Percentiles rank a stretch among this genome's conserved stretches.
Conservation (phyloP, 805 yeast genomes). For the Kazachstania taianensis region DNA sequence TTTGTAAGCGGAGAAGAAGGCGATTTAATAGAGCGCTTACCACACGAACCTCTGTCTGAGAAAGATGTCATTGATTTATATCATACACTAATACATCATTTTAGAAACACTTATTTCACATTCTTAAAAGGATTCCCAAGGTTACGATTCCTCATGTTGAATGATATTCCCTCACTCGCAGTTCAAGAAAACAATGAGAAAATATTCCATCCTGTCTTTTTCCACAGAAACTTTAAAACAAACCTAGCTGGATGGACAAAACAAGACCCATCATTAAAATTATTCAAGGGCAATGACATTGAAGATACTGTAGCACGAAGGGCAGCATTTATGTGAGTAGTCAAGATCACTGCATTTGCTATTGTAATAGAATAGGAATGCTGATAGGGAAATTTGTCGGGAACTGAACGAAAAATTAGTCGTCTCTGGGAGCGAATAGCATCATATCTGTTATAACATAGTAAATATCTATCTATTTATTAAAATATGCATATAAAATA, state of each 20-base stretch:
- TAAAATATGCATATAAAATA: not conserved
- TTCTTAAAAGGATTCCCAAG: constrained; percentile 28
- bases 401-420: no score
- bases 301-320: constrained; percentile 15
- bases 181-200: constrained; percentile 21
- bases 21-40: constrained; percentile 11
- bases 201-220: constrained; percentile 31
- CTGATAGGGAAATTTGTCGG: no score
- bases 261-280: constrained; percentile 7
- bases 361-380: no score
- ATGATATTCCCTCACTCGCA: constrained; percentile 31
- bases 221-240: constrained; percentile 25
- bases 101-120: constrained; percentile 28
- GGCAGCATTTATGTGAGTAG: constrained; percentile 12
- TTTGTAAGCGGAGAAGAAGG: no score
- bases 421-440: no score
- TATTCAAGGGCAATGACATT: constrained; percentile 7
- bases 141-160: constrained; percentile 31
- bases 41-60: constrained; percentile 24
- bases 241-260: constrained; percentile 27
- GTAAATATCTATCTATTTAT: not conserved
- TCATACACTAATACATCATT: constrained; percentile 32
- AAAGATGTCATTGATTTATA: constrained; percentile 29
- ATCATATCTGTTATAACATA: no score
- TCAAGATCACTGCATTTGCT: no score